These are phyloP conservation scores for Hyaloscypha finlandica DNA, from an alignment of 495 filamentous ascomycete species.

Conservation along the genomic window DNA sequence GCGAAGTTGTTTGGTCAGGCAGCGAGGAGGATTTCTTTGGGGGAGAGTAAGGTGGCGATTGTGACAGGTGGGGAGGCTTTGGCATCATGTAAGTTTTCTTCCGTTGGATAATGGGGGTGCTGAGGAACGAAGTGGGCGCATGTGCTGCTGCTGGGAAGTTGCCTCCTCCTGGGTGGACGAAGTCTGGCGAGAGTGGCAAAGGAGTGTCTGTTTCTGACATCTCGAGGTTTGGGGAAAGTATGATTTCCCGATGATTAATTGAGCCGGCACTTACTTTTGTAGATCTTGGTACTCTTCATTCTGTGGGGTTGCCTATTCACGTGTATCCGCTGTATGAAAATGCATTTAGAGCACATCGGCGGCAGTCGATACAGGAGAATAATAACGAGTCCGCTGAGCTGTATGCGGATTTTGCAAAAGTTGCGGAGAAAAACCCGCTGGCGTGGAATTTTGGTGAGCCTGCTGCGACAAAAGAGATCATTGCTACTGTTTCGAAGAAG, in stretches of 20 bases:
- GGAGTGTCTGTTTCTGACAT: conserved; percentile 41
- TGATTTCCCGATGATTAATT: conserved; percentile 21
- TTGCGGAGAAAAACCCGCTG: conserved; percentile 45
- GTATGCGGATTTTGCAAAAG: conserved; percentile 51
- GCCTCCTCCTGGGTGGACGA: conserved; percentile 52
- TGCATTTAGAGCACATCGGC: conserved; percentile 49
- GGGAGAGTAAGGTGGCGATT: conserved; percentile 49
- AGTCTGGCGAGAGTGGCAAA: conserved; percentile 36
- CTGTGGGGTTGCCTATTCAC: conserved; percentile 53
- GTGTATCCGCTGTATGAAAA: conserved; percentile 59
- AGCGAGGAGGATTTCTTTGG: conserved; percentile 47
- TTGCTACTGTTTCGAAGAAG: conserved; percentile 47
- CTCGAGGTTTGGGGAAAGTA: conserved; percentile 38
- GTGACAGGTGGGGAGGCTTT: conserved; percentile 59
- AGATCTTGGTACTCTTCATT: conserved; percentile 47
- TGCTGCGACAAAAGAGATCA: conserved; percentile 38
- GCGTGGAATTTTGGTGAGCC: conserved; percentile 50
- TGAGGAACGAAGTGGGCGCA: conserved; percentile 32
- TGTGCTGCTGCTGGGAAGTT: conserved; percentile 40
- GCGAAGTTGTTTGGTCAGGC: conserved; percentile 57
- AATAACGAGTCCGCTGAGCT: conserved; percentile 48
- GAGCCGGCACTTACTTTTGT: background rate
- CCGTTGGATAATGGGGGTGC: conserved; percentile 33
- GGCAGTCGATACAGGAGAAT: conserved; percentile 49
- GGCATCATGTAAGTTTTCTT: conserved; percentile 47